A percentile compares a stretch with the other conserved stretches of the same genome.
Conservation (phyloP, 2,329 filamentous ascomycete genomes). For the Fusarium miscanthi region DNA sequence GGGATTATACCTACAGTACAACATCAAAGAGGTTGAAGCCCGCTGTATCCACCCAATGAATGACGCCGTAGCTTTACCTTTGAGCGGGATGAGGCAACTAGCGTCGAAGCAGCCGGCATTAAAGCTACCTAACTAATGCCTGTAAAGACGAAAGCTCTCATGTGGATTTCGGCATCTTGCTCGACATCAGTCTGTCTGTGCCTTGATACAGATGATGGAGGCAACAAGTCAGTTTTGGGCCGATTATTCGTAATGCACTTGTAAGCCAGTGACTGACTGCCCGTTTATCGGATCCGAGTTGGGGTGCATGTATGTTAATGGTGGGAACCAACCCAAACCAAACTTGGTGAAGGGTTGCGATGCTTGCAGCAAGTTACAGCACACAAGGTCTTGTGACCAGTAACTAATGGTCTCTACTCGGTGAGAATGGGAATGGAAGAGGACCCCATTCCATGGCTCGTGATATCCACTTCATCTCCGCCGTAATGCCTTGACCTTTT, state of each 20-base stretch:
- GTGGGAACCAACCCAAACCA: background rate
- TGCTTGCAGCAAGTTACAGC: background rate
- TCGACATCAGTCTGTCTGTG: background rate
- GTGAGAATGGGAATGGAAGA: background rate
- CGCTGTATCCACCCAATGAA: slow-evolving; percentile 10
- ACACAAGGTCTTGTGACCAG: background rate
- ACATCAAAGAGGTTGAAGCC: background rate
- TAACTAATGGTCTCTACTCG: background rate
- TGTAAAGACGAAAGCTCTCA: background rate
- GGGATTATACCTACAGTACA: background rate
- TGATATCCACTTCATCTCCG: slow-evolving; percentile 6
- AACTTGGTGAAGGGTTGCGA: slow-evolving; percentile 2
- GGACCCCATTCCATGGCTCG: background rate
- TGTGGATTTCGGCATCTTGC: background rate
- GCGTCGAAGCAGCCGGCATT: slow-evolving; percentile 12
- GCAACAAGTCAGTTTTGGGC: background rate
- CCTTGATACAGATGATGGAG: background rate
- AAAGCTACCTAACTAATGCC: background rate
- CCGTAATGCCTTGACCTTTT: background rate
- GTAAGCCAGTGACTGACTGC: background rate
- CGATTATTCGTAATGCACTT: slow-evolving; percentile 7
- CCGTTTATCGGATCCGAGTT: slow-evolving; percentile 17
- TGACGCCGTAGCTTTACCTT: background rate
- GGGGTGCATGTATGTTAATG: background rate
- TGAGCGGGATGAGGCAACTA: slow-evolving; percentile 9